phyloP scores from a whole-genome alignment of 2,329 filamentous ascomycete genomes.

The Microascus cirrosus region DNA sequence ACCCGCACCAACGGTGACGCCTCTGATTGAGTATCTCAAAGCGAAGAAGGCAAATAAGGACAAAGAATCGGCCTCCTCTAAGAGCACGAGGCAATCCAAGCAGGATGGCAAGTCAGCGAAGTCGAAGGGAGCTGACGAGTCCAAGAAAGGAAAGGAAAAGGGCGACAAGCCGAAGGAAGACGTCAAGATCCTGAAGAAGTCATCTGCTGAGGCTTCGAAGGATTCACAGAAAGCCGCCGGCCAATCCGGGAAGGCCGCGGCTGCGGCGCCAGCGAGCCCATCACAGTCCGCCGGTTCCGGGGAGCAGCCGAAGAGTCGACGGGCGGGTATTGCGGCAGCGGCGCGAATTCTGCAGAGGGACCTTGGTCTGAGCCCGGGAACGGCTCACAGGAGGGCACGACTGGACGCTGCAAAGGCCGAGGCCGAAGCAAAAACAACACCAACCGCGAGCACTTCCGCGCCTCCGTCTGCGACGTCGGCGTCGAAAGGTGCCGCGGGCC shows the following conservation, averaged over 20 bases:
- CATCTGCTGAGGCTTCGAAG: conserved; percentile 26
- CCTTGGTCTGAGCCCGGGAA: conserved; percentile 51
- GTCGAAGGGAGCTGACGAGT: conserved; percentile 33
- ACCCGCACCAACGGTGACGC: conserved; percentile 41
- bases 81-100: conserved; percentile 42
- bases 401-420: conserved; percentile 48
- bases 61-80: conserved; percentile 41
- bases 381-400: conserved; percentile 48
- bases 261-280: conserved; percentile 19
- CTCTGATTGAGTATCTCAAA: conserved; percentile 77
- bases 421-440: conserved; percentile 26
- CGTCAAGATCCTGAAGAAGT: conserved; percentile 51
- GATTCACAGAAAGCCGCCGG: conserved; percentile 18
- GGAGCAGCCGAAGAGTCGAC: conserved; percentile 38
- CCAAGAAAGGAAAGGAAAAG: conserved; percentile 41
- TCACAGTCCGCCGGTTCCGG: conserved; percentile 12
- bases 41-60: conserved; percentile 78
- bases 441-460: conserved; percentile 11
- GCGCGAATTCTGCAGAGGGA: conserved; percentile 56
- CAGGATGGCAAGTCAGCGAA: conserved; percentile 49
- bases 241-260: conserved; percentile 19
- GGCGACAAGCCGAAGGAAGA: conserved; percentile 46
- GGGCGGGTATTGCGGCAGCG: conserved; percentile 50
- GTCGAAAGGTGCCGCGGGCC: neutral
- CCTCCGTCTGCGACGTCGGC: conserved; percentile 10